These are phyloP conservation scores for Phylloporus rhodoxanthus DNA, from an alignment of 768 basidiomycete genomes.

Conservation along the genomic window DNA sequence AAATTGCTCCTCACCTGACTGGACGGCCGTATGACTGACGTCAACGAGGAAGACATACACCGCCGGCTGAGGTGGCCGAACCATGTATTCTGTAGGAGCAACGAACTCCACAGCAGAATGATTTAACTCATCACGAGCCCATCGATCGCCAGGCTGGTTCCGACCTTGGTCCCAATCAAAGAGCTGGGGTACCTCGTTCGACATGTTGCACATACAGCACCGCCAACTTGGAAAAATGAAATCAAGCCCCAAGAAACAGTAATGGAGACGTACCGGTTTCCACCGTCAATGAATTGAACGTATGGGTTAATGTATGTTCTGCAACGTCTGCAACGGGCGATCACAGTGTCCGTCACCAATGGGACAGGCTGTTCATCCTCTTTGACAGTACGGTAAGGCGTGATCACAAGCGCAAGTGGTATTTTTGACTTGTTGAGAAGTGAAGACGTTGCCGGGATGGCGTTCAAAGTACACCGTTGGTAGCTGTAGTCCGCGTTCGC, in stretches of 20 bases:
- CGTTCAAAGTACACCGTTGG: slow-evolving; percentile 85
- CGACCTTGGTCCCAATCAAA: slow-evolving; percentile 97
- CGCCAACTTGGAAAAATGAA: slow-evolving; percentile 65
- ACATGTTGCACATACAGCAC: slow-evolving; percentile 98
- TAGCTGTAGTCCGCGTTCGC: slow-evolving; percentile 89
- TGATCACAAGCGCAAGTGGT: slow-evolving; percentile 82
- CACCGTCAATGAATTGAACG: slow-evolving; percentile 96
- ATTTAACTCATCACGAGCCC: slow-evolving; percentile 91
- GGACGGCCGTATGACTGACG: slow-evolving; percentile 86
- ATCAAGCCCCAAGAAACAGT: not conserved
- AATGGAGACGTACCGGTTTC: slow-evolving; percentile 59
- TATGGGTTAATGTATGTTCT: slow-evolving; percentile 97
- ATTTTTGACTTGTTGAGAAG: slow-evolving; percentile 86
- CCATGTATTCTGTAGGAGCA: slow-evolving; percentile 99
- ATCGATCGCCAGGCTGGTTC: slow-evolving; percentile 93
- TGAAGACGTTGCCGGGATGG: slow-evolving; percentile 86
- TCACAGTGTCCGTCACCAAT: slow-evolving; percentile 89
- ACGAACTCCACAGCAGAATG: slow-evolving; percentile 94
- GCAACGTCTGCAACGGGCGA: slow-evolving; percentile 93
- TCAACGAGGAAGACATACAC: slow-evolving; percentile 97
- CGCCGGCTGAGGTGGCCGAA: slow-evolving; percentile 94
- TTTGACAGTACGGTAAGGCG: slow-evolving; percentile 83
- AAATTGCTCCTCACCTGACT: slow-evolving; percentile 58
- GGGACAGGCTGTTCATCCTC: slow-evolving; percentile 82
- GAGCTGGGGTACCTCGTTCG: slow-evolving; percentile 95